These are phyloP conservation scores for Cyclotella sp. DNA, from an alignment of 108 stramenopile species.

Conservation along the genomic window DNA sequence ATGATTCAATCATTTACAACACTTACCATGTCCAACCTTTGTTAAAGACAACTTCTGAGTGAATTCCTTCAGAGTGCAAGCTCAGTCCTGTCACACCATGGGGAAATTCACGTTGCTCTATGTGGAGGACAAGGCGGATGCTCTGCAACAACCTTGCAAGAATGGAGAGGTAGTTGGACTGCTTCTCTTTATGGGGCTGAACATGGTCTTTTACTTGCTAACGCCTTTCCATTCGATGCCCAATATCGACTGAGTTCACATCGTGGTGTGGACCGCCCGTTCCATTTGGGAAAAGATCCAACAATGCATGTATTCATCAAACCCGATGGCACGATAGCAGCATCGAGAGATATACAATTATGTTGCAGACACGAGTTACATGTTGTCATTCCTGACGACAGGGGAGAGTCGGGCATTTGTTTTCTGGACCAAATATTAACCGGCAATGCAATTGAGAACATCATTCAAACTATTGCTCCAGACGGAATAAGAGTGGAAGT, in stretches of 20 bases:
- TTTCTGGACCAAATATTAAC: slow-evolving; percentile 57
- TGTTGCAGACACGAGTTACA: slow-evolving; percentile 86
- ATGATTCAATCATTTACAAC: background rate
- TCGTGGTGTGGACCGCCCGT: slow-evolving; percentile 79
- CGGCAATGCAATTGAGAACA: slow-evolving; percentile 61
- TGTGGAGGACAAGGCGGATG: slow-evolving; percentile 79
- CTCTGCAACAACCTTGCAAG: slow-evolving; percentile 50
- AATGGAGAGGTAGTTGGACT: slow-evolving; percentile 82
- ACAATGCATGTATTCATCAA: slow-evolving; percentile 65
- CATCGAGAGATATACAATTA: slow-evolving; percentile 61
- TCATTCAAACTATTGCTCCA: slow-evolving; percentile 58
- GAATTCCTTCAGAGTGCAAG: slow-evolving; percentile 70
- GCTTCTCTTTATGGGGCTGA: slow-evolving; percentile 69
- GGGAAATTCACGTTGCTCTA: slow-evolving; percentile 79
- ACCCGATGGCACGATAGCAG: slow-evolving; percentile 44
- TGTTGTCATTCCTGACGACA: slow-evolving; percentile 52
- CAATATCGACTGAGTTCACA: slow-evolving; percentile 71
- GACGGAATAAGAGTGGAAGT: slow-evolving; percentile 75
- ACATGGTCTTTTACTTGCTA: slow-evolving; percentile 61
- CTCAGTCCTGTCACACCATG: slow-evolving; percentile 49
- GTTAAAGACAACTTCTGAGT: slow-evolving; percentile 50
- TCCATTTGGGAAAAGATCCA: slow-evolving; percentile 60
- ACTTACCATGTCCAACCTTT: background rate
- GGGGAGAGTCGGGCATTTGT: slow-evolving; percentile 15
- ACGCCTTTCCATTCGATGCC: slow-evolving; percentile 58